Conservation (phyloP, 495 filamentous ascomycete genomes). For the Xylaria nigripes region DNA sequence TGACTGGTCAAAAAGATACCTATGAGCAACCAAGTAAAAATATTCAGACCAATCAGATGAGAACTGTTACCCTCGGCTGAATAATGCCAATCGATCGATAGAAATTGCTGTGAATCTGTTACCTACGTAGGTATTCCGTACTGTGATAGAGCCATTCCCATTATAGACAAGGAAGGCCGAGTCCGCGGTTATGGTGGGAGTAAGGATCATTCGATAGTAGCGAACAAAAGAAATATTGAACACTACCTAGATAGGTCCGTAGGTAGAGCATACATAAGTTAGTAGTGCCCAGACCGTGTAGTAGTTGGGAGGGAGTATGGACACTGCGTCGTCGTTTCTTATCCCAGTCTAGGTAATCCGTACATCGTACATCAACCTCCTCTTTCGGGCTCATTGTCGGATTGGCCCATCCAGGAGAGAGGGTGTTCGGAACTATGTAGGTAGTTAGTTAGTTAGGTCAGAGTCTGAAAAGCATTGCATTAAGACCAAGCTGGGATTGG, state of each 20-base stretch:
- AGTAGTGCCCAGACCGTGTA: not conserved
- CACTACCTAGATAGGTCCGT: not conserved
- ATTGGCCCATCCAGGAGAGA: slow-evolving; percentile 8
- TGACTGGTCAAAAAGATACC: slow-evolving; percentile 1
- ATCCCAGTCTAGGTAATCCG: no score
- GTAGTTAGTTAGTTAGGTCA: no score
- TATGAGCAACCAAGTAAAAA: no score
- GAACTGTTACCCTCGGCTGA: slow-evolving; percentile 1
- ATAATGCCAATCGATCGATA: slow-evolving; percentile 11
- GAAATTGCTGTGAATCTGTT: not conserved
- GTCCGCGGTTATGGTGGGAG: not conserved
- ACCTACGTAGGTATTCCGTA: no score
- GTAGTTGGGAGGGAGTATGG: not conserved
- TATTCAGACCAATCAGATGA: slow-evolving; percentile 4
- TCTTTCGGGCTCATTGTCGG: not conserved
- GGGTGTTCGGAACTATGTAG: slow-evolving; percentile 1
- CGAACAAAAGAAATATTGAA: slow-evolving; percentile 13
- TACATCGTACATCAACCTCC: slow-evolving; percentile 2
- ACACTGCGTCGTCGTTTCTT: slow-evolving; percentile 3
- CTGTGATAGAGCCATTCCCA: slow-evolving; percentile 8
- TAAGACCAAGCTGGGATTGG: slow-evolving; percentile 4
- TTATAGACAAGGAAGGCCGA: not conserved
- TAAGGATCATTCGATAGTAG: slow-evolving; percentile 14
- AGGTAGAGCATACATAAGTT: not conserved
- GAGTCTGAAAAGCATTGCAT: slow-evolving; percentile 11